A percentile compares a stretch with the other conserved stretches of the same genome.
phyloP scores from a whole-genome alignment of 805 yeast genomes.

The Starmerella potacharoeniae region DNA sequence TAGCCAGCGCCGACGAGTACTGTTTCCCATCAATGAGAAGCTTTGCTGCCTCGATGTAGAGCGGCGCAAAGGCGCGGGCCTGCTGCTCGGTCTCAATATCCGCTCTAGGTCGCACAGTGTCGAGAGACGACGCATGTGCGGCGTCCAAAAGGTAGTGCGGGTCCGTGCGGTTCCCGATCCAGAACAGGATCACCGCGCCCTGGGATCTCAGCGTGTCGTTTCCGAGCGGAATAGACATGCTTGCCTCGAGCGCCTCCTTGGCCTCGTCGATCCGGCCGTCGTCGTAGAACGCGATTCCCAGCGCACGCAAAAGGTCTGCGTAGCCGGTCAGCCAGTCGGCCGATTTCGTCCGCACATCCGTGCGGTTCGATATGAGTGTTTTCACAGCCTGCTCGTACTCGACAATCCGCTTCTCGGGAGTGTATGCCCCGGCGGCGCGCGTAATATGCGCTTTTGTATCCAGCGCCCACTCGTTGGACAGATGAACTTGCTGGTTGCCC shows the following conservation, averaged over 20 bases:
- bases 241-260: slow-evolving; percentile 23
- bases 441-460: slow-evolving; percentile 16
- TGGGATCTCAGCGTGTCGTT: slow-evolving; percentile 18
- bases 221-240: slow-evolving; percentile 25
- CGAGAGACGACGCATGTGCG: slow-evolving; percentile 7
- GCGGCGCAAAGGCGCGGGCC: slow-evolving; percentile 9
- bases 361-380: slow-evolving; percentile 14
- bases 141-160: not conserved
- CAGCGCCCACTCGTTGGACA: slow-evolving; percentile 20
- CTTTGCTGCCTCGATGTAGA: slow-evolving; percentile 22
- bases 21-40: slow-evolving; percentile 10
- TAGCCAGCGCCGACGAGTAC: slow-evolving; percentile 20
- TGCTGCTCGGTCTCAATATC: not conserved
- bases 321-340: slow-evolving; percentile 28
- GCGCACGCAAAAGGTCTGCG: slow-evolving; percentile 26
- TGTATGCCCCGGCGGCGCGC: slow-evolving; percentile 9
- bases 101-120: not conserved
- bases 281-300: slow-evolving; percentile 23
- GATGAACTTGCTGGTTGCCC: slow-evolving; percentile 4
- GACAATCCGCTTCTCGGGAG: slow-evolving; percentile 10
- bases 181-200: slow-evolving; percentile 22
- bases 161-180: slow-evolving; percentile 3
- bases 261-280: slow-evolving; percentile 19
- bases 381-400: slow-evolving; percentile 22
- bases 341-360: slow-evolving; percentile 22